Evolutionary conservation across 331 rosid genomes (phyloP).

Genomic region (Malus hybrid): DNA sequence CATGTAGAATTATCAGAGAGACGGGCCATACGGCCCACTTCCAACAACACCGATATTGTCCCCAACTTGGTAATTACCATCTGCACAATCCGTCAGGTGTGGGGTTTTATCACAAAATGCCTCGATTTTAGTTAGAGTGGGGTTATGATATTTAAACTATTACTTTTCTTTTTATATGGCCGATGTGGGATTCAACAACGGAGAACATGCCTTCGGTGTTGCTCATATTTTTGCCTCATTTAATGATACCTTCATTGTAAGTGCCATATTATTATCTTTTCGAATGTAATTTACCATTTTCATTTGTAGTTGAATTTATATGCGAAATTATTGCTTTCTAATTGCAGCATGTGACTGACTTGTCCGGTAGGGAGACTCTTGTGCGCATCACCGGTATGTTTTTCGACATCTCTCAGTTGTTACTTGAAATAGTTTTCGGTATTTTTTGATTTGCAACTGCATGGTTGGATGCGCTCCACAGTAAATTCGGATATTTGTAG

Average conservation of each 20-base stretch:
- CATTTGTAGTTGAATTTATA: neutral
- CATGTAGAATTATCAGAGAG: too few relatives aligned
- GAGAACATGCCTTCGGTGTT: conserved; percentile 42
- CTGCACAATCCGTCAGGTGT: too few relatives aligned
- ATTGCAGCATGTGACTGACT: conserved; percentile 68
- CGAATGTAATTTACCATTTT: neutral
- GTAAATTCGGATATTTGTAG: neutral
- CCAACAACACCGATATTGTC: too few relatives aligned
- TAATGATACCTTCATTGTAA: conserved; percentile 42
- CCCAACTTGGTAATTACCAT: too few relatives aligned
- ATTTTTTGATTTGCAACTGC: neutral
- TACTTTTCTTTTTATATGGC: too few relatives aligned
- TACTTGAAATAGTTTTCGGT: neutral
- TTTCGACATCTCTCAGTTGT: neutral
- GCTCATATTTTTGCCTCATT: conserved; percentile 45
- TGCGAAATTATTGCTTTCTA: neutral
- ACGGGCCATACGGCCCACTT: too few relatives aligned
- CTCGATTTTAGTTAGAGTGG: too few relatives aligned
- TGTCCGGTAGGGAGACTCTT: conserved; percentile 74
- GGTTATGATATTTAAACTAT: too few relatives aligned
- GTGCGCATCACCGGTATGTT: conserved; percentile 62
- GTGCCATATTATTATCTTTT: neutral
- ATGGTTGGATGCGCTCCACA: neutral
- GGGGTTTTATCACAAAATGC: too few relatives aligned
- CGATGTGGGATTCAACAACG: neutral